Percentiles rank a stretch among this genome's conserved stretches.
These are phyloP conservation scores for Leucoagaricus sp. DNA, from an alignment of 1,284 basidiomycete genomes.

Conservation along the genomic window DNA sequence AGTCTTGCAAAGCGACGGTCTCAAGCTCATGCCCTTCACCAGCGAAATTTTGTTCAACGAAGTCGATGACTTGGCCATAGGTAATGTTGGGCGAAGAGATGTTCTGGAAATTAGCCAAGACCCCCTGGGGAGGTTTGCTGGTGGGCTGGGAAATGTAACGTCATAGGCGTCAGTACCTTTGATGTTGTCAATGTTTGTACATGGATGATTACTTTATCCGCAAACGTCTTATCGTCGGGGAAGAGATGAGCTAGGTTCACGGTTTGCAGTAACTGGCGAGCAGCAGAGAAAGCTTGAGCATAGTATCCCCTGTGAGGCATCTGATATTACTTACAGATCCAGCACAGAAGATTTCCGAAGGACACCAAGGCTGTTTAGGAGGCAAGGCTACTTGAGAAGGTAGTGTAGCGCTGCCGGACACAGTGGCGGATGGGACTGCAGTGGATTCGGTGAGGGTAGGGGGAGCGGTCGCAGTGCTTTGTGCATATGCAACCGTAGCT, in stretches of 20 bases:
- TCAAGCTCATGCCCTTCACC: slow-evolving; percentile 87
- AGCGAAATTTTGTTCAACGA: slow-evolving; percentile 76
- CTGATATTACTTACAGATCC: slow-evolving; percentile 56
- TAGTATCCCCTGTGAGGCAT: background rate
- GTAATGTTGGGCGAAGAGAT: slow-evolving; percentile 48
- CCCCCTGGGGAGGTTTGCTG: slow-evolving; percentile 58
- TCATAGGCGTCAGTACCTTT: background rate
- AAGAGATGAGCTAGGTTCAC: slow-evolving; percentile 81
- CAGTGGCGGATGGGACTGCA: slow-evolving; percentile 64
- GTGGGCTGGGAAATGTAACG: too few species aligned
- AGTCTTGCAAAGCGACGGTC: slow-evolving; percentile 61
- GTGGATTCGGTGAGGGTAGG: slow-evolving; percentile 54
- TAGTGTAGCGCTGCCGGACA: slow-evolving; percentile 50
- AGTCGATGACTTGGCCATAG: slow-evolving; percentile 63
- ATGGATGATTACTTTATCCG: slow-evolving; percentile 60
- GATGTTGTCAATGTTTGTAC: background rate
- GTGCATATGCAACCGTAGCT: background rate
- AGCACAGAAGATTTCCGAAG: slow-evolving; percentile 82
- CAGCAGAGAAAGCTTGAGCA: slow-evolving; percentile 3
- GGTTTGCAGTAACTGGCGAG: slow-evolving; percentile 73
- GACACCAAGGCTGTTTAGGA: slow-evolving; percentile 77
- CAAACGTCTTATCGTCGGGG: slow-evolving; percentile 86
- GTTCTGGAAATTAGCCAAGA: slow-evolving; percentile 69
- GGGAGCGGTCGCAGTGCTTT: slow-evolving; percentile 23
- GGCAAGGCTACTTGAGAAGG: slow-evolving; percentile 73